Evolutionary conservation across 352 stramenopile species (phyloP).

Genomic region (Thalassiosira livingstoniorum): DNA sequence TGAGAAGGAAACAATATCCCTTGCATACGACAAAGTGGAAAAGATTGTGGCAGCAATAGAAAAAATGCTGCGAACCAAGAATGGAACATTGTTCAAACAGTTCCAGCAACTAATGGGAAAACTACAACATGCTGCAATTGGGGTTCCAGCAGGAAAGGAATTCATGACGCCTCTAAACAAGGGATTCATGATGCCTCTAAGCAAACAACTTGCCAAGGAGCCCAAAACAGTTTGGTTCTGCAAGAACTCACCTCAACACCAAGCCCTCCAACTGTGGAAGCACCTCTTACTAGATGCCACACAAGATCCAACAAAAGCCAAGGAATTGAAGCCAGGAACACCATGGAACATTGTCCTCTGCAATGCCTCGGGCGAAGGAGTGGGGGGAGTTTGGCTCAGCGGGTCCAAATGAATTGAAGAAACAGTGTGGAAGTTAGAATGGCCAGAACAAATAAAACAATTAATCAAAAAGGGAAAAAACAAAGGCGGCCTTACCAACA

Average conservation of each 20-base stretch:
- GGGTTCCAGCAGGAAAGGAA: constrained; percentile 8
- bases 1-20: background rate
- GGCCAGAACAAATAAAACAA: constrained; percentile 18
- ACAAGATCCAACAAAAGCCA: background rate
- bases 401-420: constrained; percentile 8
- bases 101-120: constrained; percentile 22
- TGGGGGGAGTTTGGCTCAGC: constrained; percentile 23
- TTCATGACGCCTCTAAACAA: constrained; percentile 14
- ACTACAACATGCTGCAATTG: constrained; percentile 13
- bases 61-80: background rate
- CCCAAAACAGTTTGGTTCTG: background rate
- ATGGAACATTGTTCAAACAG: constrained; percentile 1
- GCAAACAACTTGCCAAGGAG: background rate
- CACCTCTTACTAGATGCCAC: constrained; percentile 9
- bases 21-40: background rate
- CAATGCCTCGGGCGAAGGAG: constrained; percentile 34
- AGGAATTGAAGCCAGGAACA: constrained; percentile 13
- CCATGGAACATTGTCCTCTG: constrained; percentile 36
- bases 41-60: background rate
- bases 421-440: constrained; percentile 37
- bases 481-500: constrained; percentile 39
- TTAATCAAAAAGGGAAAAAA: constrained; percentile 8
- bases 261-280: background rate
- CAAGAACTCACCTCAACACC: background rate
- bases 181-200: no score